Percentiles rank a stretch among this genome's conserved stretches.
Conservation (phyloP, 441 rosid species). For the Daphne laureola region DNA sequence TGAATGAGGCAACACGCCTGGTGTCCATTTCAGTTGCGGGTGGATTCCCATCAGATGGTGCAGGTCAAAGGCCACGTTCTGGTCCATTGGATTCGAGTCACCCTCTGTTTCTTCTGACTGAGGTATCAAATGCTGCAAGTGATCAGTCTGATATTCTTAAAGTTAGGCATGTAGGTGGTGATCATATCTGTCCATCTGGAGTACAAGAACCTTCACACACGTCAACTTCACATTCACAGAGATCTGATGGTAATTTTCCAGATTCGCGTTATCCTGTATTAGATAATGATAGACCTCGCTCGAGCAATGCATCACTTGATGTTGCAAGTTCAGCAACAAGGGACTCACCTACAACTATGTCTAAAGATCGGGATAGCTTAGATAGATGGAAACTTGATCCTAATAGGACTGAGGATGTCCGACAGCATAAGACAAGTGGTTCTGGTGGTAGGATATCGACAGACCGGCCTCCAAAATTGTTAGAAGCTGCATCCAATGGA, state of each 20-base stretch:
- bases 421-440: conserved; percentile 41
- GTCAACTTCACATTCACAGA: conserved; percentile 62
- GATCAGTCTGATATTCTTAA: conserved; percentile 55
- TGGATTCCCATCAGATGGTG: conserved; percentile 50
- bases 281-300: conserved; percentile 57
- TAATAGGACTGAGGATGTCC: conserved; percentile 43
- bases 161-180: conserved; percentile 43
- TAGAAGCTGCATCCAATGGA: conserved; percentile 59
- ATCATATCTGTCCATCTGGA: conserved; percentile 30
- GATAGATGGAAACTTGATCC: conserved; percentile 41
- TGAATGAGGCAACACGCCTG: conserved; percentile 92
- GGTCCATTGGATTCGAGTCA: conserved; percentile 62
- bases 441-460: conserved; percentile 53
- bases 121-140: conserved; percentile 31
- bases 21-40: conserved; percentile 61
- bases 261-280: conserved; percentile 35
- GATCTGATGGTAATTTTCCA: conserved; percentile 46
- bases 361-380: conserved; percentile 34
- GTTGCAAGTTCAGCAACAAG: conserved; percentile 23
- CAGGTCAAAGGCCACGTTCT: conserved; percentile 52
- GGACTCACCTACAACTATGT: conserved; percentile 22
- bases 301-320: conserved; percentile 49
- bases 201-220: conserved; percentile 58
- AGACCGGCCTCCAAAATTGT: conserved; percentile 65
- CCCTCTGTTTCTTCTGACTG: conserved; percentile 53